phyloP scores from a whole-genome alignment of 2,329 filamentous ascomycete species.

The Pochonia chlamydosporia region DNA sequence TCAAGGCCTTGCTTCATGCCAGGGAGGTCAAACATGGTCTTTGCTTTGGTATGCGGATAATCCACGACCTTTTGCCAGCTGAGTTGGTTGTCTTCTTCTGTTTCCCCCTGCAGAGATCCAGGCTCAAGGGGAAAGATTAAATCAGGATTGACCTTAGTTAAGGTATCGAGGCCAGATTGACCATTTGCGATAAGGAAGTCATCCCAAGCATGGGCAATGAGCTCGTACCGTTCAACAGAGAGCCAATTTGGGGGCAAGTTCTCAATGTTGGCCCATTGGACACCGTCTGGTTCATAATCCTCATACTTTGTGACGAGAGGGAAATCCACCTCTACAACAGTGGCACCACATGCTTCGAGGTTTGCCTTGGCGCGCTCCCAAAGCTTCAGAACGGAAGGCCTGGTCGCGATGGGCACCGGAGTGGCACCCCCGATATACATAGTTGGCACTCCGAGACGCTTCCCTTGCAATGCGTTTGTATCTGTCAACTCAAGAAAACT shows the following conservation, averaged over 20 bases:
- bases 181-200: slow-evolving; percentile 39
- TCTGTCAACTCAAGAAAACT: slow-evolving; percentile 26
- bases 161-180: slow-evolving; percentile 25
- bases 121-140: background rate
- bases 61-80: background rate
- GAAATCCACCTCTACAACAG: slow-evolving; percentile 29
- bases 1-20: slow-evolving; percentile 35
- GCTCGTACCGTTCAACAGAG: slow-evolving; percentile 35
- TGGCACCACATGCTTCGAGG: slow-evolving; percentile 35
- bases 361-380: slow-evolving; percentile 26
- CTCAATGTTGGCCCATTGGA: background rate
- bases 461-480: slow-evolving; percentile 30
- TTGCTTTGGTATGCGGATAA: background rate
- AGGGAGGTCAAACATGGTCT: slow-evolving; percentile 33
- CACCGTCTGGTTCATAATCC: background rate
- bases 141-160: background rate
- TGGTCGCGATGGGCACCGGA: slow-evolving; percentile 11
- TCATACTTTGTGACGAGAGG: slow-evolving; percentile 12
- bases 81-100: background rate
- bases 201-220: slow-evolving; percentile 47
- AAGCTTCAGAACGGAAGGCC: slow-evolving; percentile 16
- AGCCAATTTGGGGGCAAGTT: slow-evolving; percentile 37
- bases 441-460: slow-evolving; percentile 41
- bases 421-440: slow-evolving; percentile 41
- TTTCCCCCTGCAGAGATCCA: background rate